phyloP scores from a whole-genome alignment of 1,139 yeast species.

The Nakaseomyces bracarensis region DNA sequence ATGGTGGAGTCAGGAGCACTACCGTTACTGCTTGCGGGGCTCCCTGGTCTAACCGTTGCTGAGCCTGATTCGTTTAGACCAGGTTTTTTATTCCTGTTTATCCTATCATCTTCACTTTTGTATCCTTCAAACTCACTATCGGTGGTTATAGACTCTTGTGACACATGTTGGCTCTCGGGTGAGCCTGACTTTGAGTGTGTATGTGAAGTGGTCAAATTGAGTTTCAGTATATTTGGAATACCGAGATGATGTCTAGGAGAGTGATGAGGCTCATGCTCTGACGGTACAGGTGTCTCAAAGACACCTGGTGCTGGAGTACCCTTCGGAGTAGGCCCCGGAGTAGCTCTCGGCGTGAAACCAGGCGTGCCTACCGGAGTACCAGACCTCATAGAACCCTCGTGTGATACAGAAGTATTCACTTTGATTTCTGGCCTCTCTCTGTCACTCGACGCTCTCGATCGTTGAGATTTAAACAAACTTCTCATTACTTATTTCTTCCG shows the following conservation, averaged over 20 bases:
- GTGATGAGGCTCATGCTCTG: not conserved
- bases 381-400: not conserved
- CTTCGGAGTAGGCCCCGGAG: too few relatives aligned
- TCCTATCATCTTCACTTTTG: not conserved
- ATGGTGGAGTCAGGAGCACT: not conserved
- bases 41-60: not conserved
- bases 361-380: too few relatives aligned
- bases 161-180: not conserved
- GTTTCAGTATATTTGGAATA: conserved; percentile 1
- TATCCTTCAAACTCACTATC: conserved; percentile 1
- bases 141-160: conserved; percentile 2
- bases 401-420: not conserved
- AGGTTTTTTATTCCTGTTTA: not conserved
- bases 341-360: too few relatives aligned
- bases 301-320: too few relatives aligned
- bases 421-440: not conserved
- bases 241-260: conserved; percentile 1
- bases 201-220: not conserved
- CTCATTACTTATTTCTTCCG: not conserved
- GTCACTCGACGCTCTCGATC: not conserved
- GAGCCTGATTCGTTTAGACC: not conserved
- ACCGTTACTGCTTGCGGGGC: not conserved
- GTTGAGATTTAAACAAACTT: conserved; percentile 4
- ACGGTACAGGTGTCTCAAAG: too few relatives aligned
- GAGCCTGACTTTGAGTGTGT: conserved; percentile 1